These are phyloP conservation scores for Naumovozyma dairenensis DNA, from an alignment of 805 yeast genomes.

Conservation along the genomic window DNA sequence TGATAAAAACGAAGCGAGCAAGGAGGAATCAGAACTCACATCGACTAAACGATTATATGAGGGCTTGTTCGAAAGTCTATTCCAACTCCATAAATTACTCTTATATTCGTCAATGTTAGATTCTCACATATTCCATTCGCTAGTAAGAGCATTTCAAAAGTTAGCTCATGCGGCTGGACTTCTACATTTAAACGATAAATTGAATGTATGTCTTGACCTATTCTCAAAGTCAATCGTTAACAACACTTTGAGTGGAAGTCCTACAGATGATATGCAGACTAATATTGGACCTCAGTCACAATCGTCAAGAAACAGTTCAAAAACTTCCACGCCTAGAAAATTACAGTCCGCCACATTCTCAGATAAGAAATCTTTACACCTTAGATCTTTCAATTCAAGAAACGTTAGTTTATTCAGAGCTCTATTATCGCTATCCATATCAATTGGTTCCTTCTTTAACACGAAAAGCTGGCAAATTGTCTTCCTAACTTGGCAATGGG, in stretches of 20 bases:
- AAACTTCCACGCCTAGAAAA: neutral
- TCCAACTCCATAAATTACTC: conserved; percentile 39
- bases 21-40: conserved; percentile 6
- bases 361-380: conserved; percentile 20
- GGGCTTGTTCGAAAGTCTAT: conserved; percentile 33
- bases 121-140: conserved; percentile 53
- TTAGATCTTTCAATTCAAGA: conserved; percentile 48
- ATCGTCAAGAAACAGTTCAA: neutral
- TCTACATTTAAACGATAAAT: conserved; percentile 42
- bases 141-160: conserved; percentile 68
- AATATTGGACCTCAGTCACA: neutral
- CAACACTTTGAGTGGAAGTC: conserved; percentile 14
- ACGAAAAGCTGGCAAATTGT: conserved; percentile 53
- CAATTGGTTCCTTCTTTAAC: conserved; percentile 68
- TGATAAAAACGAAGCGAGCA: conserved; percentile 8
- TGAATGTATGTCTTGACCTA: conserved; percentile 49
- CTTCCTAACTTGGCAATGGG: conserved; percentile 65
- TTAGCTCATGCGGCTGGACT: conserved; percentile 77
- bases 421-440: conserved; percentile 60
- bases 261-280: neutral
- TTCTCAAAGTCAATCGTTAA: conserved; percentile 39
- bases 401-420: conserved; percentile 74
- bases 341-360: conserved; percentile 2
- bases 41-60: conserved; percentile 22
- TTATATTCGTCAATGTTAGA: conserved; percentile 57